Conservation (phyloP, 2,329 filamentous ascomycete genomes). For the Amesomyces nigricolor region DNA sequence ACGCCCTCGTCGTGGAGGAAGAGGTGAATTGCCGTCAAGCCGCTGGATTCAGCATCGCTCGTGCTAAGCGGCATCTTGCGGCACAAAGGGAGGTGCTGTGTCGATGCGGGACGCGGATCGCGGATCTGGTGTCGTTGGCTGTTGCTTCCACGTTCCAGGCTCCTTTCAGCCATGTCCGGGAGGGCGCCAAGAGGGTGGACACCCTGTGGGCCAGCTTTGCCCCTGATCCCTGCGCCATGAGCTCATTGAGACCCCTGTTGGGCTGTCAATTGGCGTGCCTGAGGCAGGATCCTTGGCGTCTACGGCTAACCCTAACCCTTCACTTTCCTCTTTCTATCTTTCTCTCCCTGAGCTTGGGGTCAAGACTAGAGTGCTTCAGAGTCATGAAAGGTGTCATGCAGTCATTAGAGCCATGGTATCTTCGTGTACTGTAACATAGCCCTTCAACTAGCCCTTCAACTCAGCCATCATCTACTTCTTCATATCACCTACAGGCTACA, state of each 20-base stretch:
- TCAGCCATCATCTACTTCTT: no score
- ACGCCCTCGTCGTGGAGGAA: background rate
- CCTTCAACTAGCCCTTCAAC: no score
- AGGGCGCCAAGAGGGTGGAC: constrained; percentile 1
- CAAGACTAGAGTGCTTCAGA: no score
- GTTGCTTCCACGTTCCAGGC: background rate
- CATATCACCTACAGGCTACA: no score
- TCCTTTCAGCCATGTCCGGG: background rate
- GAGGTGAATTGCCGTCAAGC: constrained; percentile 16
- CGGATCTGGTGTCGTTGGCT: background rate
- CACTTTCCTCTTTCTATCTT: background rate
- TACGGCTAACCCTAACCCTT: background rate
- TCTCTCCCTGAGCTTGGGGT: no score
- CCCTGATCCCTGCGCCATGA: constrained; percentile 2
- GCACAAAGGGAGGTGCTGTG: constrained; percentile 4
- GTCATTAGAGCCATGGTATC: no score
- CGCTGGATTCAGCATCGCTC: constrained; percentile 22
- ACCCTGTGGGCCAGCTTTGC: background rate
- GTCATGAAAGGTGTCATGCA: no score
- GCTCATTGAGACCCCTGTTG: background rate
- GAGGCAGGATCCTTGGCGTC: background rate
- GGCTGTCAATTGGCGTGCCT: background rate
- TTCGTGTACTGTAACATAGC: no score
- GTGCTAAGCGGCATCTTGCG: constrained; percentile 21
- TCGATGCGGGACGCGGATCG: background rate